These are phyloP conservation scores for Agroathelia rolfsii DNA, from an alignment of 1,284 basidiomycete species.

Conservation along the genomic window DNA sequence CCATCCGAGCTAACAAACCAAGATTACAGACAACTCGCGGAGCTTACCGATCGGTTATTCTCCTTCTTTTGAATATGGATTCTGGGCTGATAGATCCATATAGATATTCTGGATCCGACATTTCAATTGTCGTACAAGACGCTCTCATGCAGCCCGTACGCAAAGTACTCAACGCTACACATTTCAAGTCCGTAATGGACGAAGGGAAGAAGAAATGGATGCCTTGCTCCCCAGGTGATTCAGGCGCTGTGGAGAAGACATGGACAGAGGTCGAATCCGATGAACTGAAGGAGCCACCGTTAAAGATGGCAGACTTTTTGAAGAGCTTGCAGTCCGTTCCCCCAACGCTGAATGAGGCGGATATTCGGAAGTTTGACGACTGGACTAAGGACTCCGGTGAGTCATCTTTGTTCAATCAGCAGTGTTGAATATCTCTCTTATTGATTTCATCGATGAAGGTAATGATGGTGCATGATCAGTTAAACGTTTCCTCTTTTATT, in stretches of 20 bases:
- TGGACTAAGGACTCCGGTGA: slow-evolving; percentile 86
- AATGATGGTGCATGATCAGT: slow-evolving; percentile 34
- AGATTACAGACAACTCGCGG: slow-evolving; percentile 79
- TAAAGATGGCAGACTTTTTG: slow-evolving; percentile 78
- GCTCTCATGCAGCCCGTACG: slow-evolving; percentile 98
- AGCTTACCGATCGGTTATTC: slow-evolving; percentile 76
- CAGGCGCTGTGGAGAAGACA: slow-evolving; percentile 77
- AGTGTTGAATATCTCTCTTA: slow-evolving; percentile 1
- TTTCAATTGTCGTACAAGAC: slow-evolving; percentile 91
- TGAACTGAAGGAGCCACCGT: slow-evolving; percentile 79
- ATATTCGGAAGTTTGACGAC: slow-evolving; percentile 85
- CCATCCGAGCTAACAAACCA: slow-evolving; percentile 75
- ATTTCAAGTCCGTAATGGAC: slow-evolving; percentile 68
- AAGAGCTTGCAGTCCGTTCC: slow-evolving; percentile 75
- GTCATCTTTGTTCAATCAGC: slow-evolving; percentile 14
- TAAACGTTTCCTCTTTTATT: no score
- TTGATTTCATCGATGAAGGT: slow-evolving; percentile 17
- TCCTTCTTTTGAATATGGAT: slow-evolving; percentile 3
- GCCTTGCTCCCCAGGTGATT: slow-evolving; percentile 92
- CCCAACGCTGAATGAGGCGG: slow-evolving; percentile 84
- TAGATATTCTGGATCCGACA: slow-evolving; percentile 91
- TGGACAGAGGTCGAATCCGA: slow-evolving; percentile 94
- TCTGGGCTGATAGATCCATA: slow-evolving; percentile 4
- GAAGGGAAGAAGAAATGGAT: slow-evolving; percentile 54
- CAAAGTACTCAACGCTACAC: slow-evolving; percentile 91